Percentiles rank a stretch among this genome's conserved stretches.
Conservation (phyloP, 208 protist genomes). For the Leptomonas pyrrhocoris region DNA sequence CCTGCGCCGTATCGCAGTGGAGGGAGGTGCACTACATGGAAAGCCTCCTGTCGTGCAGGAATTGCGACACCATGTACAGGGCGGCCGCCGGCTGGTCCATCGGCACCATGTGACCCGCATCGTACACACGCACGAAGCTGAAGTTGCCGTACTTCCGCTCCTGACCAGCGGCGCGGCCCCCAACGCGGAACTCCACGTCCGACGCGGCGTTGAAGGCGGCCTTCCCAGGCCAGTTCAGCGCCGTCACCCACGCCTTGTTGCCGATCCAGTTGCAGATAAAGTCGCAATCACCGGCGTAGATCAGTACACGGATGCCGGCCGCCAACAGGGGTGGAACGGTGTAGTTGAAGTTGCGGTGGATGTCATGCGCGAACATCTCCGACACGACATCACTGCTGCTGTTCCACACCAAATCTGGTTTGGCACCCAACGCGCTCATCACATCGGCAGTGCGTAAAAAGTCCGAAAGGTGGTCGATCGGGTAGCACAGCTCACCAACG, state of each 20-base stretch:
- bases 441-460: background rate
- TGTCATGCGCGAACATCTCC: constrained; percentile 67
- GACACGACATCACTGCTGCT: constrained; percentile 58
- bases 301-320: constrained; percentile 76
- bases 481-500: constrained; percentile 16
- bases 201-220: constrained; percentile 52
- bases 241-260: constrained; percentile 79
- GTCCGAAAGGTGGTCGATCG: background rate
- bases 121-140: constrained; percentile 81
- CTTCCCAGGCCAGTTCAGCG: constrained; percentile 75
- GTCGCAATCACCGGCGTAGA: constrained; percentile 92
- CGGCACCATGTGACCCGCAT: constrained; percentile 90
- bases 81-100: constrained; percentile 55
- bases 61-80: constrained; percentile 22
- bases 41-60: constrained; percentile 34
- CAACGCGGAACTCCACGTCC: constrained; percentile 39
- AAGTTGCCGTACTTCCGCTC: constrained; percentile 45
- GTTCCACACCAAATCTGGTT: background rate
- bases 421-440: background rate
- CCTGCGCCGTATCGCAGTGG: too few species aligned
- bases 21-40: too few species aligned
- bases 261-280: constrained; percentile 94
- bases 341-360: constrained; percentile 66
- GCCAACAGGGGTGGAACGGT: constrained; percentile 63
- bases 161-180: constrained; percentile 29